Percentiles rank a stretch among this genome's conserved stretches.
These are phyloP conservation scores for Seiridium unicorne DNA, from an alignment of 2,329 filamentous ascomycete genomes.

Conservation along the genomic window DNA sequence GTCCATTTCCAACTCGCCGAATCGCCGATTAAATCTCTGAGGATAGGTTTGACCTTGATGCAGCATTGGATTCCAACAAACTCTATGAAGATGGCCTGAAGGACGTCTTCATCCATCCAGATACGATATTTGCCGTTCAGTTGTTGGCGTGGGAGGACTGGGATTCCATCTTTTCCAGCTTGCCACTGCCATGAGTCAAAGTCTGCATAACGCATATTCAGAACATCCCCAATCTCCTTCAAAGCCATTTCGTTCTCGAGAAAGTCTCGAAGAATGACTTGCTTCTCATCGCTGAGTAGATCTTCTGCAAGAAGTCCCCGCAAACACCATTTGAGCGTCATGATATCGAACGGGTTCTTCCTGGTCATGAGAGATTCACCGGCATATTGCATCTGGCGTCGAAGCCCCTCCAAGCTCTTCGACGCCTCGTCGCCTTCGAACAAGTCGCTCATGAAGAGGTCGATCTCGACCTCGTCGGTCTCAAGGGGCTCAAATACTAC, in stretches of 20 bases:
- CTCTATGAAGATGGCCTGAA: conserved; percentile 43
- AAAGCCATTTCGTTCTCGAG: conserved; percentile 35
- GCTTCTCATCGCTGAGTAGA: conserved; percentile 40
- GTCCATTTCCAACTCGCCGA: conserved; percentile 6
- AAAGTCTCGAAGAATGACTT: conserved; percentile 35
- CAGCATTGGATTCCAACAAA: conserved; percentile 37
- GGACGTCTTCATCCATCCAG: conserved; percentile 44
- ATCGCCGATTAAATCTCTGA: conserved; percentile 19
- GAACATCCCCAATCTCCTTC: conserved; percentile 38
- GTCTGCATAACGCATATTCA: conserved; percentile 40
- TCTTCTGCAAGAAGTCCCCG: conserved; percentile 37
- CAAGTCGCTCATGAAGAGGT: conserved; percentile 26
- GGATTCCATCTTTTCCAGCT: conserved; percentile 35
- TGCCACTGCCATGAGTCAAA: conserved; percentile 42
- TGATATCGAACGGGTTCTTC: conserved; percentile 28
- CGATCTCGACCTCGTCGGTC: conserved; percentile 28
- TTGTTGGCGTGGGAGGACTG: conserved; percentile 38
- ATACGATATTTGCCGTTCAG: conserved; percentile 43
- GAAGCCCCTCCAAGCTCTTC: conserved; percentile 17
- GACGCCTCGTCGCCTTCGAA: conserved; percentile 26
- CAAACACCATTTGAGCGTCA: conserved; percentile 30
- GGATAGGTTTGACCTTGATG: conserved; percentile 23
- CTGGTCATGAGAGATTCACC: conserved; percentile 18
- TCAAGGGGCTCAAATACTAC: conserved; percentile 35
- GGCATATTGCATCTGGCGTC: conserved; percentile 11